A percentile compares a stretch with the other conserved stretches of the same genome.
These are phyloP conservation scores for Kodamaea suecica DNA, from an alignment of 1,139 yeast species.

Conservation along the genomic window DNA sequence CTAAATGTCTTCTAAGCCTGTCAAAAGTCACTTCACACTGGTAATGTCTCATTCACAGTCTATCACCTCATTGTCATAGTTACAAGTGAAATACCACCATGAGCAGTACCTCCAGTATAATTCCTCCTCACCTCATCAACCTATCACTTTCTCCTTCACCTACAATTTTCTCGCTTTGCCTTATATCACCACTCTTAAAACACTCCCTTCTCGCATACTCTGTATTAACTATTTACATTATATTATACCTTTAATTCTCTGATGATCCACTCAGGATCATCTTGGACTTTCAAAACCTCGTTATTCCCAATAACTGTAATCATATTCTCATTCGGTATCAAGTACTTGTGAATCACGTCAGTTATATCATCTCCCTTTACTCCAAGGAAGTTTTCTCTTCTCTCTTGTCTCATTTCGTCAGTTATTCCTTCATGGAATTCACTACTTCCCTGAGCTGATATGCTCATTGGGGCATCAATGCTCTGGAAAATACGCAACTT, in stretches of 20 bases:
- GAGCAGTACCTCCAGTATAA: too few species aligned
- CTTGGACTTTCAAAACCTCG: constrained; percentile 26
- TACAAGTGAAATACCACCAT: too few species aligned
- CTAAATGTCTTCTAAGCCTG: too few species aligned
- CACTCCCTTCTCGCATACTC: too few species aligned
- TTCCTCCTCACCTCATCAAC: not conserved
- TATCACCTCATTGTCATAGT: too few species aligned
- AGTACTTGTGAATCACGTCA: constrained; percentile 60
- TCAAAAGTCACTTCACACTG: too few species aligned
- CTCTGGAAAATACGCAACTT: constrained; percentile 87
- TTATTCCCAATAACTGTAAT: constrained; percentile 55
- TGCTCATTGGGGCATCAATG: constrained; percentile 85
- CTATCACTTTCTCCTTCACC: not conserved
- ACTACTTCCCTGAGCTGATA: constrained; percentile 71
- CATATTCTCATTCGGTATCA: constrained; percentile 33
- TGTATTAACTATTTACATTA: not conserved
- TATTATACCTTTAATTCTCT: constrained; percentile 15
- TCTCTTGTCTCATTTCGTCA: constrained; percentile 74
- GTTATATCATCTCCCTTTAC: constrained; percentile 62
- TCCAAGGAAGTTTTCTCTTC: constrained; percentile 71
- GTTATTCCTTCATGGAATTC: constrained; percentile 68
- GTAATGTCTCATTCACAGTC: too few species aligned
- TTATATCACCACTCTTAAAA: not conserved
- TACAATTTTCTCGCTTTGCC: not conserved
- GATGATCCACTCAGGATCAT: constrained; percentile 28